phyloP scores from a whole-genome alignment of 345 rosid species.

The Eucalyptus pauciflora region DNA sequence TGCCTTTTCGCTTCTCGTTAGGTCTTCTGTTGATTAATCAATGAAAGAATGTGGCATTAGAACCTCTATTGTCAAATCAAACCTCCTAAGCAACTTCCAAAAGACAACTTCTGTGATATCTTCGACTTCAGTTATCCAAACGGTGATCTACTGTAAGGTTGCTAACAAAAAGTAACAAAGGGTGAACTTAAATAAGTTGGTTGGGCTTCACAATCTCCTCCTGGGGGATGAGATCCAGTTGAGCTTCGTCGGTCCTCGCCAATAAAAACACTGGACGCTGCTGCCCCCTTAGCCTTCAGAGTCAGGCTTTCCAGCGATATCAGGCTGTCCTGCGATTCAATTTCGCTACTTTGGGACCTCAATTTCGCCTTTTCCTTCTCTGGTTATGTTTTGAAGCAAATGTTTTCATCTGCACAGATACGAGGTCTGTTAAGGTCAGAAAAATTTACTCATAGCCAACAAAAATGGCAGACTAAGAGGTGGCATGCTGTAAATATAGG shows the following conservation, averaged over 20 bases:
- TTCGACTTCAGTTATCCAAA: neutral
- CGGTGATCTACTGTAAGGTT: neutral
- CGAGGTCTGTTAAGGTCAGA: neutral
- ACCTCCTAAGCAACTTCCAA: neutral
- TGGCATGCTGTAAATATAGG: neutral
- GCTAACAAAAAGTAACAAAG: neutral
- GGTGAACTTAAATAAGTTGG: neutral
- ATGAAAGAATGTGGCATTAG: neutral
- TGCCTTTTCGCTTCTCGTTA: neutral
- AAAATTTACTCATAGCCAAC: neutral
- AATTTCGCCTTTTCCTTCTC: constrained; percentile 10
- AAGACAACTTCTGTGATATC: neutral
- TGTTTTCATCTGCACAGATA: constrained; percentile 13
- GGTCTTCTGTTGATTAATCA: neutral
- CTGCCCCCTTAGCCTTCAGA: neutral
- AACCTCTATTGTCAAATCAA: neutral
- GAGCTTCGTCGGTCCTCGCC: neutral
- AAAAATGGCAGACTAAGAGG: neutral
- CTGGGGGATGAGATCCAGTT: neutral
- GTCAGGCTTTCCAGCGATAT: neutral
- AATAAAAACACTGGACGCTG: neutral
- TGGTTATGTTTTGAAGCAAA: constrained; percentile 15
- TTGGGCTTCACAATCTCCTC: neutral
- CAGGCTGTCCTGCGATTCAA: neutral
- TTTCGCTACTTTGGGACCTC: neutral